Percentiles rank a stretch among this genome's conserved stretches.
Evolutionary conservation across 495 filamentous ascomycete species (phyloP).

Genomic region (Podospora pseudopauciseta): DNA sequence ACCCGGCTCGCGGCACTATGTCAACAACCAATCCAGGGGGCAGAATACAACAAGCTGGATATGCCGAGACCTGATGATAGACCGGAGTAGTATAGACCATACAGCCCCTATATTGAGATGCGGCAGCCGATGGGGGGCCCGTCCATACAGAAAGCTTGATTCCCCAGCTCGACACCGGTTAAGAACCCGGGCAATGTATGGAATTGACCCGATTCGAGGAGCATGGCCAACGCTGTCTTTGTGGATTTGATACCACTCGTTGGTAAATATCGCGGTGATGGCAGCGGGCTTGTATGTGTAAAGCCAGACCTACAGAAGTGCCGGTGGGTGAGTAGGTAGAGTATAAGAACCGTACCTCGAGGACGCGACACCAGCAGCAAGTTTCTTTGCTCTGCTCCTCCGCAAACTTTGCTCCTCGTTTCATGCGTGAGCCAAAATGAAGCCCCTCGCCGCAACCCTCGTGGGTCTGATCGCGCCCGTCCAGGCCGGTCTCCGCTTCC

Average conservation of each 20-base stretch:
- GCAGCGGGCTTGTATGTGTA: neutral
- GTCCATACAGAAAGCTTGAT: neutral
- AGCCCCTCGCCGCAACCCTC: conserved; percentile 2
- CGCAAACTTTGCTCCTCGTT: neutral
- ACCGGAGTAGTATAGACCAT: neutral
- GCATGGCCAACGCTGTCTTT: neutral
- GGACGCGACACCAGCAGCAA: neutral
- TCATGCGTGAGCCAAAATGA: neutral
- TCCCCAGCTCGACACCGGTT: neutral
- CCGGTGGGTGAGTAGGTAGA: neutral
- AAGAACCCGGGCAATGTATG: neutral
- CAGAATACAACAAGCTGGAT: neutral
- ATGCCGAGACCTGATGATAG: neutral
- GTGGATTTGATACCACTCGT: neutral
- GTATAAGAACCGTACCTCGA: neutral
- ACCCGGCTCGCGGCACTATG: neutral
- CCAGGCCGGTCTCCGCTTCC: conserved; percentile 20
- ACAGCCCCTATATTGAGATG: neutral
- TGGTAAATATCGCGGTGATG: neutral
- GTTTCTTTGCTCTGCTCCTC: neutral
- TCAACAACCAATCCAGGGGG: neutral
- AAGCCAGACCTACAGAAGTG: neutral
- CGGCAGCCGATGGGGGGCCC: neutral
- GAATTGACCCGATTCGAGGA: neutral
- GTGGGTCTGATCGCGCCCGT: conserved; percentile 12